Conservation (phyloP, 352 stramenopile genomes). For the Phytophthora sp. region DNA sequence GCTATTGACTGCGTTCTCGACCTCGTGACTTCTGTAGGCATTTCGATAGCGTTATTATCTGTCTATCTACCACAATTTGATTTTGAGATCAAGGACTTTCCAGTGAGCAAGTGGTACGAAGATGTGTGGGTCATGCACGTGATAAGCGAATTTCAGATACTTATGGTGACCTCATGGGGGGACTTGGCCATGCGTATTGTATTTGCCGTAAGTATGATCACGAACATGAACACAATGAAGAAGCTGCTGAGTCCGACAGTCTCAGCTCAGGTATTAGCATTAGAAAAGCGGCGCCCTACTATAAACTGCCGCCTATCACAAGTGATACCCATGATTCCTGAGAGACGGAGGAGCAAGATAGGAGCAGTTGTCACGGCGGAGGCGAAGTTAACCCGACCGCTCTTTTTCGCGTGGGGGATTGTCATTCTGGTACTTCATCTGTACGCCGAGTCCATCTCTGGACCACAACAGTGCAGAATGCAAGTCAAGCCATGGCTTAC, state of each 20-base stretch:
- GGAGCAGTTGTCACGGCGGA: not conserved
- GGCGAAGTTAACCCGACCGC: not conserved
- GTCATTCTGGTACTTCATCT: slow-evolving; percentile 32
- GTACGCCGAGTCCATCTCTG: slow-evolving; percentile 5
- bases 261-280: no score
- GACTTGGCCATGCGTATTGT: slow-evolving; percentile 43
- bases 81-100: not conserved
- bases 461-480: slow-evolving; percentile 23
- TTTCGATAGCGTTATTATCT: slow-evolving; percentile 15
- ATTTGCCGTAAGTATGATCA: slow-evolving; percentile 45
- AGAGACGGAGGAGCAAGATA: not conserved
- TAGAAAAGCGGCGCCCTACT: not conserved
- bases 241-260: slow-evolving; percentile 15
- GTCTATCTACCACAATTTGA: slow-evolving; percentile 32
- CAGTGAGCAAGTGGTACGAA: not conserved
- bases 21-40: slow-evolving; percentile 32
- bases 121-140: slow-evolving; percentile 27
- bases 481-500: slow-evolving; percentile 41
- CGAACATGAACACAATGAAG: slow-evolving; percentile 43
- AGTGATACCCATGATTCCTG: not conserved
- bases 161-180: slow-evolving; percentile 44
- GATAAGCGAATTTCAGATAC: slow-evolving; percentile 39
- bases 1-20: slow-evolving; percentile 30
- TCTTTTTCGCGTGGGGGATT: slow-evolving; percentile 23
- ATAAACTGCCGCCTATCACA: not conserved